phyloP scores from a whole-genome alignment of 116 monocot genomes.

The Iris pallida region DNA sequence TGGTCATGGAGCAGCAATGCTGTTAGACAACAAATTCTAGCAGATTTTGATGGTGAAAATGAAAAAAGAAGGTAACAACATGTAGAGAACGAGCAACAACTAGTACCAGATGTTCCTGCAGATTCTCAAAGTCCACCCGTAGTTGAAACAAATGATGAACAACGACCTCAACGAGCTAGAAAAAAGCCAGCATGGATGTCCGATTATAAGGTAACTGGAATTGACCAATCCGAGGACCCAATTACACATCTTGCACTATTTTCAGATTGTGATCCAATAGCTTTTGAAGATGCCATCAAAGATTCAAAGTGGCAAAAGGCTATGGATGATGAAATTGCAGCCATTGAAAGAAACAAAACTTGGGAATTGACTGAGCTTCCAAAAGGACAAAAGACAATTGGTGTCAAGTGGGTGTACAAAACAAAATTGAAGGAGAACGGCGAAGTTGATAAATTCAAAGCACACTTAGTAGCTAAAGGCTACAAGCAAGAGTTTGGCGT shows the following conservation, averaged over 20 bases:
- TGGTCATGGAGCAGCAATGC: too few relatives aligned
- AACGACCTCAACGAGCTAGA: neutral
- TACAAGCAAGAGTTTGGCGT: slow-evolving; percentile 16
- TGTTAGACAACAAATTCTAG: neutral
- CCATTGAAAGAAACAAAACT: slow-evolving; percentile 15
- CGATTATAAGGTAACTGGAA: slow-evolving; percentile 5
- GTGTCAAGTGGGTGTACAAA: slow-evolving; percentile 13
- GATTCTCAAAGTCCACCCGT: neutral
- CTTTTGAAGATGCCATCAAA: slow-evolving; percentile 5
- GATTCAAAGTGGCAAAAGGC: slow-evolving; percentile 10
- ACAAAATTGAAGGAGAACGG: slow-evolving; percentile 9
- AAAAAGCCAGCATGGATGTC: slow-evolving; percentile 16
- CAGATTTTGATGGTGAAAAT: too few relatives aligned
- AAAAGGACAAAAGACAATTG: slow-evolving; percentile 5
- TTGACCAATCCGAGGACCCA: slow-evolving; percentile 2
- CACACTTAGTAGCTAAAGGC: slow-evolving; percentile 7
- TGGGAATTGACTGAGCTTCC: slow-evolving; percentile 11
- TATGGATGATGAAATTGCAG: slow-evolving; percentile 11
- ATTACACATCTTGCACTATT: slow-evolving; percentile 16
- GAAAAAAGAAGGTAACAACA: neutral
- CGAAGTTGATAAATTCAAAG: slow-evolving; percentile 5
- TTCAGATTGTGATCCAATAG: slow-evolving; percentile 10
- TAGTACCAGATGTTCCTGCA: neutral
- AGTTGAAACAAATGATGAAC: neutral
- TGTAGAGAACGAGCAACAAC: neutral